Base-by-base conservation (phyloP, 352 stramenopile species). In the Pilasporangium apinafurcum region DNA sequence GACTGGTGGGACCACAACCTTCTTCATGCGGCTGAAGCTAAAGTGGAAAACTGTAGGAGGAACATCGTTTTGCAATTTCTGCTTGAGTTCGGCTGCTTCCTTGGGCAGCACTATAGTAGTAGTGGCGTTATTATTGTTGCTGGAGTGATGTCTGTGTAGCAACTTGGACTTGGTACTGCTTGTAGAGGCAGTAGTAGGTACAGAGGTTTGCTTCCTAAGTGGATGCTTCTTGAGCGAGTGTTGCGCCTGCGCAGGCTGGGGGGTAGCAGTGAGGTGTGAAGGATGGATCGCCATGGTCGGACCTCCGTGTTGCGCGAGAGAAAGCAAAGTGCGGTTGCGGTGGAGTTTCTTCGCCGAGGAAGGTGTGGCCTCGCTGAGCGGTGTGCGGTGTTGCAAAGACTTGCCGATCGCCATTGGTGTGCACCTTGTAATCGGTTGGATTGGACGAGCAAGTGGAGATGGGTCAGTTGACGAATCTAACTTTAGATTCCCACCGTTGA, bases 1-100 rank as follows among this genome's bases (percentile, higher is more conserved):
- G 17, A 83, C 70, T 1, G 73, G 73, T 8, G 73, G 69, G 30
- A 76, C 67, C 9, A 68, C 68, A 12, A 83, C 27, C 20, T 65
- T 67, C 50, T 71, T 68, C 69, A 86, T 73, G 48, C 64, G 45
- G 53, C 68, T 81, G 21, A 86, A 56, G 34, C 70, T 66, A 56
- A 86, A 86, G 25, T 65, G 64, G n/a, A 59, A 59, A 37, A 60
- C 52, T 6, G 66, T 73, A 30, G 67, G 56, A 21, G 63, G 69
- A 32, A 76, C 59, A 25, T 65, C 58, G 36, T 65, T 56, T 16
- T 66, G 52, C 37, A 86, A 76, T 22, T 66, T 66, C 41, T 67
- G 55, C 61, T 86, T 86, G 48, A 86, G 62, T 37, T 68, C 68
- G 48, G 66, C 69, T 2, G 60, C 65, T 38, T 83, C 62, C 1